Conservation (phyloP, 148 eudicot genomes). For the Rhododendron simsii region DNA sequence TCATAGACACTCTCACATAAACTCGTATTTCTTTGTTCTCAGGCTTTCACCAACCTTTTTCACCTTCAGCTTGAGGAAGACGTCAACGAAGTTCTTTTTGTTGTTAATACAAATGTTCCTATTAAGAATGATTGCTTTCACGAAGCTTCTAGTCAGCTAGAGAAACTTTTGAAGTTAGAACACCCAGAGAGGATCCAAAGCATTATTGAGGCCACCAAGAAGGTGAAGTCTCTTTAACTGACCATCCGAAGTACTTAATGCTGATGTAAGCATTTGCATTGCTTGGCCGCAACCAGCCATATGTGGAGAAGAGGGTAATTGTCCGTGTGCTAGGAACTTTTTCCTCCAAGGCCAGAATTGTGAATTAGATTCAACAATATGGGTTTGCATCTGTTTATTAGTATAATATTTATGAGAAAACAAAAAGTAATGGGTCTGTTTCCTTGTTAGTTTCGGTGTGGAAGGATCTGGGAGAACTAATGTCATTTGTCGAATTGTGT, state of each 20-base stretch:
- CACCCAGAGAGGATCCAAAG: conserved; percentile 39
- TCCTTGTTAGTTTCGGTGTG: neutral
- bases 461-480: neutral
- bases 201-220: conserved; percentile 45
- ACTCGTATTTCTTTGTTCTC: conserved; percentile 8
- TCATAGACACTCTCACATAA: neutral
- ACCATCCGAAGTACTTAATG: neutral
- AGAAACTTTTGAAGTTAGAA: conserved; percentile 43
- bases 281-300: neutral
- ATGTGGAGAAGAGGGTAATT: neutral
- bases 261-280: neutral
- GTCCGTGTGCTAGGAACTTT: neutral
- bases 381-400: neutral
- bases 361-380: neutral
- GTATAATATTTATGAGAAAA: neutral
- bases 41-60: conserved; percentile 75
- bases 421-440: neutral
- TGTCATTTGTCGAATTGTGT: neutral
- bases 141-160: conserved; percentile 46
- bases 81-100: conserved; percentile 87
- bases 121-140: conserved; percentile 37
- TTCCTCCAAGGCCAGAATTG: neutral
- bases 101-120: conserved; percentile 39
- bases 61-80: conserved; percentile 85
- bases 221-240: conserved; percentile 46